Evolutionary conservation across 352 stramenopile species (phyloP).

Genomic region (Phytophthora brassicae): DNA sequence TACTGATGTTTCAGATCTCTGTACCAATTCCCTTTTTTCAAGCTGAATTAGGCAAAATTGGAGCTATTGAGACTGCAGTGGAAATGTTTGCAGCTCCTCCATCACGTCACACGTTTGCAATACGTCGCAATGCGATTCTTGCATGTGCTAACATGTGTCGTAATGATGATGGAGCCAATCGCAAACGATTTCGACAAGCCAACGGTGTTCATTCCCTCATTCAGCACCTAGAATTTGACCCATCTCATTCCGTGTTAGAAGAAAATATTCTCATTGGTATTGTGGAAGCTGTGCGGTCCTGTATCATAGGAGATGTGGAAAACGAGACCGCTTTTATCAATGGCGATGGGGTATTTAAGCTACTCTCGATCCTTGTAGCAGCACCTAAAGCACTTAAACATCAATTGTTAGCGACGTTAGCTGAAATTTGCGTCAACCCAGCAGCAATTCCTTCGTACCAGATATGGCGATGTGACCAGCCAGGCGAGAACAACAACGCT

Average conservation of each 20-base stretch:
- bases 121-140: conserved; percentile 66
- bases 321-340: conserved; percentile 67
- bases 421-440: conserved; percentile 74
- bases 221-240: conserved; percentile 51
- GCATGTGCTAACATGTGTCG: conserved; percentile 60
- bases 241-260: conserved; percentile 58
- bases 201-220: conserved; percentile 50
- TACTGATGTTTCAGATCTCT: conserved; percentile 57
- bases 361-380: conserved; percentile 59
- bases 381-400: conserved; percentile 59
- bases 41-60: conserved; percentile 45
- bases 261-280: conserved; percentile 67
- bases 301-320: conserved; percentile 53
- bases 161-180: conserved; percentile 49
- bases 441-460: conserved; percentile 68
- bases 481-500: conserved; percentile 50
- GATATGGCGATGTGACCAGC: conserved; percentile 54
- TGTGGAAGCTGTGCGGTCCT: conserved; percentile 65
- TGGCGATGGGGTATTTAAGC: conserved; percentile 52
- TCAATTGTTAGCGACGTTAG: conserved; percentile 61
- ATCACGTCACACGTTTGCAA: conserved; percentile 56
- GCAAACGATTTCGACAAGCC: conserved; percentile 44
- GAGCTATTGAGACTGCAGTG: conserved; percentile 53
- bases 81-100: conserved; percentile 46
- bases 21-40: conserved; percentile 37